phyloP scores from a whole-genome alignment of 163 green algal genomes.

The Botryococcus braunii region DNA sequence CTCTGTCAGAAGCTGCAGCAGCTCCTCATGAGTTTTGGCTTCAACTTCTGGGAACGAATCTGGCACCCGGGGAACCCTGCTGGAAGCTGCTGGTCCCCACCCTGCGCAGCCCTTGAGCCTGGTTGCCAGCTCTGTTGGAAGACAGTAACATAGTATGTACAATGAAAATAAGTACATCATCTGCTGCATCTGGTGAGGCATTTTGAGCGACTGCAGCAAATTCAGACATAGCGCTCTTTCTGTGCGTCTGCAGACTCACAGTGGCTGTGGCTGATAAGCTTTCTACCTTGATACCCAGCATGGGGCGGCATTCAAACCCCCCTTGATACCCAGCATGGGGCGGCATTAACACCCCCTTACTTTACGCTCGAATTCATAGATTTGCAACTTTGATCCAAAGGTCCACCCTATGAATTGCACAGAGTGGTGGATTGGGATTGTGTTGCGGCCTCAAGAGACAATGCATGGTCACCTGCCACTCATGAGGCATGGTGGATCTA shows the following conservation, averaged over 20 bases:
- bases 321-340: too few species aligned
- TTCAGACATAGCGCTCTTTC: background rate
- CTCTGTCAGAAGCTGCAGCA: slow-evolving; percentile 41
- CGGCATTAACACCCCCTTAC: too few species aligned
- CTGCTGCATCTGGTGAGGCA: background rate
- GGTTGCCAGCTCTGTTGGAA: slow-evolving; percentile 5
- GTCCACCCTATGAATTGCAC: too few species aligned
- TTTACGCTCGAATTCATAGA: too few species aligned
- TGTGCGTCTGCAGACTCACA: background rate
- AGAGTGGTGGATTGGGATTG: too few species aligned
- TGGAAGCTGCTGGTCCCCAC: slow-evolving; percentile 11
- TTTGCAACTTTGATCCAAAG: too few species aligned
- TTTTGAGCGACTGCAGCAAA: slow-evolving; percentile 5
- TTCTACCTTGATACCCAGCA: too few species aligned
- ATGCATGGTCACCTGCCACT: too few species aligned
- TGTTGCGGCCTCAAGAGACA: too few species aligned
- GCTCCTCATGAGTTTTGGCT: slow-evolving; percentile 25
- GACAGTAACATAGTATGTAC: background rate
- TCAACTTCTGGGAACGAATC: slow-evolving; percentile 30
- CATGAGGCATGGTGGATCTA: too few species aligned
- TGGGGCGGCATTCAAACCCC: too few species aligned
- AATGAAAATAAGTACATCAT: background rate
- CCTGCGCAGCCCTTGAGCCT: slow-evolving; percentile 1
- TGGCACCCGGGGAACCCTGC: slow-evolving; percentile 5
- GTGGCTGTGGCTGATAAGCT: background rate